Evolutionary conservation across 192 early-diverging fungal species (phyloP).

Genomic region (Geosiphon pyriformis): DNA sequence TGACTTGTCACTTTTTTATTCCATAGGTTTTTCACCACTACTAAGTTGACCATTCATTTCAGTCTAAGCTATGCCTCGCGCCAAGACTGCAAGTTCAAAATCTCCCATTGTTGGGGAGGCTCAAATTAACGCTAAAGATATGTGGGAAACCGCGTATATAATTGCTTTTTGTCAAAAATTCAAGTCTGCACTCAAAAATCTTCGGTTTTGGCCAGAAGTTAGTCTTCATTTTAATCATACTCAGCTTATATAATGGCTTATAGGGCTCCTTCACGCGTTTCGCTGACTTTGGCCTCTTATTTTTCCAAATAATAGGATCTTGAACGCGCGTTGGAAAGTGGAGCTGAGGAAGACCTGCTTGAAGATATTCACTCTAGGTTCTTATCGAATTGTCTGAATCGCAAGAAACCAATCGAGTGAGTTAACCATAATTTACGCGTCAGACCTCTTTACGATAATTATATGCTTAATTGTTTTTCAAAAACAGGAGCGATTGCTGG

Average conservation of each 20-base stretch:
- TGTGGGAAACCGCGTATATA: neutral
- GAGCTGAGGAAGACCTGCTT: neutral
- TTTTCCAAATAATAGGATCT: neutral
- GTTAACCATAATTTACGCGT: neutral
- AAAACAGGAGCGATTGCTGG: neutral
- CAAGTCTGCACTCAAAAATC: neutral
- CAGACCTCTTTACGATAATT: neutral
- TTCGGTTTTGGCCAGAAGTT: neutral
- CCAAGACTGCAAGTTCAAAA: neutral
- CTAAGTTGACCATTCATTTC: too few relatives aligned
- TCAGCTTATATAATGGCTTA: neutral
- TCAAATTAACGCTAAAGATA: neutral
- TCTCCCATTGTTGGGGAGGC: neutral
- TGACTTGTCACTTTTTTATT: too few relatives aligned
- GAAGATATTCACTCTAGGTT: neutral
- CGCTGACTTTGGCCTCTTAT: neutral
- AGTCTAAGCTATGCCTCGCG: too few relatives aligned
- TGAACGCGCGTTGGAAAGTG: neutral
- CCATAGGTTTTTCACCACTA: too few relatives aligned
- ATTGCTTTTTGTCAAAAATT: neutral
- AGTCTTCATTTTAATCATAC: neutral
- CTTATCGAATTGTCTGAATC: neutral
- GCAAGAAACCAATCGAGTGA: neutral
- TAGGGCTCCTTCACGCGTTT: too few relatives aligned
- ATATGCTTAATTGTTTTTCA: neutral